These are phyloP conservation scores for Penicillium sp. DNA, from an alignment of 2,329 filamentous ascomycete species.

Conservation along the genomic window DNA sequence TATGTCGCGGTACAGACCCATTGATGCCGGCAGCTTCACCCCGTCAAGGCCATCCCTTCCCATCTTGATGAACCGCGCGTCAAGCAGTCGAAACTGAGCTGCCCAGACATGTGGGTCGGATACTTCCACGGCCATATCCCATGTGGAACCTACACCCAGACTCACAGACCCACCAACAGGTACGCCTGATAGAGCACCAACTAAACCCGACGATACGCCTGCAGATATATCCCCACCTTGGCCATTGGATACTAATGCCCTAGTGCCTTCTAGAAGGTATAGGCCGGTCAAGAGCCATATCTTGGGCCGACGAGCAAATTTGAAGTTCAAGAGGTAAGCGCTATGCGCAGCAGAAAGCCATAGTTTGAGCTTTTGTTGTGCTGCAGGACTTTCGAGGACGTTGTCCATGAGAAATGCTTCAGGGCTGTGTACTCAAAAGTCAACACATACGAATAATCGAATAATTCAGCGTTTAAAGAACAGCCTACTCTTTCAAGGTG, in stretches of 20 bases:
- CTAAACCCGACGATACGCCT: conserved; percentile 22
- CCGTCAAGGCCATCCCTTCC: conserved; percentile 9
- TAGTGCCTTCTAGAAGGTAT: conserved; percentile 26
- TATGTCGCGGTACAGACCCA: conserved; percentile 30
- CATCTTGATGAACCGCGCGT: conserved; percentile 15
- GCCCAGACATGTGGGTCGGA: conserved; percentile 33
- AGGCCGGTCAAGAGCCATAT: conserved; percentile 30
- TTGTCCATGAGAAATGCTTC: conserved; percentile 24
- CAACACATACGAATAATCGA: not conserved
- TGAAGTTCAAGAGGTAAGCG: conserved; percentile 27
- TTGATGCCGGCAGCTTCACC: conserved; percentile 17
- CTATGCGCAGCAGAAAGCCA: conserved; percentile 32
- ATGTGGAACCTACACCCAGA: conserved; percentile 22
- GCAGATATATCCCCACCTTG: conserved; percentile 18
- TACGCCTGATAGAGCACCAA: conserved; percentile 27
- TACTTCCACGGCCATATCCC: conserved; percentile 30
- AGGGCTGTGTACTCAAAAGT: conserved; percentile 14
- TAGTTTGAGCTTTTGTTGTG: conserved; percentile 26
- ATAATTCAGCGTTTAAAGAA: not conserved
- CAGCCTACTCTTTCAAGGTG: conserved; percentile 25
- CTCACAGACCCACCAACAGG: conserved; percentile 29
- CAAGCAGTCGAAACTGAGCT: conserved; percentile 29
- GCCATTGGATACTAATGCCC: conserved; percentile 21
- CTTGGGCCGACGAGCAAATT: conserved; percentile 31
- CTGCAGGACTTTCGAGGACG: conserved; percentile 19